Evolutionary conservation across 2,329 filamentous ascomycete species (phyloP).

Genomic region (Cladosporium sp.): DNA sequence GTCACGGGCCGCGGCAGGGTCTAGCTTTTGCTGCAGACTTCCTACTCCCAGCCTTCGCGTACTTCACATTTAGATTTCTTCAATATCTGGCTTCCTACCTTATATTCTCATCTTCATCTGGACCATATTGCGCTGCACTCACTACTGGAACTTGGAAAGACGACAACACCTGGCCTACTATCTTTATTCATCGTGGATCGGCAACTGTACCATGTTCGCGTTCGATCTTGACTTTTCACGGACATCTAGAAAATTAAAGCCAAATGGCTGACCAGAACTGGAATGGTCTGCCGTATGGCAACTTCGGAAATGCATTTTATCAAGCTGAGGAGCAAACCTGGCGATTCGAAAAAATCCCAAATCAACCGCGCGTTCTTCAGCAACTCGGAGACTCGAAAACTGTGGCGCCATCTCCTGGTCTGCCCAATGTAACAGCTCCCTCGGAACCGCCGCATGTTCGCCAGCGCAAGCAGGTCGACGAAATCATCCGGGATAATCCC

Average conservation of each 20-base stretch:
- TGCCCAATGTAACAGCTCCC: neutral
- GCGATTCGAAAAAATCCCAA: slow-evolving; percentile 28
- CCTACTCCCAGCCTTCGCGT: neutral
- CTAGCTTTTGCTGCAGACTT: neutral
- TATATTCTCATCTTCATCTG: too few relatives aligned
- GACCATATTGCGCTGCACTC: too few relatives aligned
- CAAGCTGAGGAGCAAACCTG: slow-evolving; percentile 43
- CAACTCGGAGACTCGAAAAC: slow-evolving; percentile 25
- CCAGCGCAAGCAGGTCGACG: slow-evolving; percentile 18
- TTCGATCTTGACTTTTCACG: neutral
- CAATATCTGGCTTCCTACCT: too few relatives aligned
- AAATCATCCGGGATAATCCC: slow-evolving; percentile 19
- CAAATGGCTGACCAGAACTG: slow-evolving; percentile 54
- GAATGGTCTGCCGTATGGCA: slow-evolving; percentile 49
- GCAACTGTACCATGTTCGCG: slow-evolving; percentile 10
- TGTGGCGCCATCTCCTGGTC: slow-evolving; percentile 16
- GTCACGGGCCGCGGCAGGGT: neutral
- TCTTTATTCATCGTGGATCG: slow-evolving; percentile 2
- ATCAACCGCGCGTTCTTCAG: slow-evolving; percentile 16
- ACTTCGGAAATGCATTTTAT: slow-evolving; percentile 49
- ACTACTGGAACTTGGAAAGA: too few relatives aligned
- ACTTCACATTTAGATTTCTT: neutral
- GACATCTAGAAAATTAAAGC: slow-evolving; percentile 30
- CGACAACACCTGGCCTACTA: neutral
- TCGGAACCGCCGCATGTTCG: slow-evolving; percentile 4